phyloP scores from a whole-genome alignment of 805 yeast genomes.

The Candida patagonica region DNA sequence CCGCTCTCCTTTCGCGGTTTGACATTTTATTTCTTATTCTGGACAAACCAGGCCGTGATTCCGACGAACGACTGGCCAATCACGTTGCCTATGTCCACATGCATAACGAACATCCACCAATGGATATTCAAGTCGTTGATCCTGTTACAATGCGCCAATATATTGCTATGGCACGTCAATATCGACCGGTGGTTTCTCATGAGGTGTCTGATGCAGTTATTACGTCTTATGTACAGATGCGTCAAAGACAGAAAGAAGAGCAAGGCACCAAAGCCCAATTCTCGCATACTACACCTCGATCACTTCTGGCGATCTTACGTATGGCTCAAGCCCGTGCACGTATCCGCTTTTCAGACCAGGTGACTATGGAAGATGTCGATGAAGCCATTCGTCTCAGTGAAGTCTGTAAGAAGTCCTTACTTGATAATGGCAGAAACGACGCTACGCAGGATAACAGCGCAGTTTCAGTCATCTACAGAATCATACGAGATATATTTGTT shows the following conservation, averaged over 20 bases:
- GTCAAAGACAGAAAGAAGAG: slow-evolving; percentile 81
- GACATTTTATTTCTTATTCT: slow-evolving; percentile 80
- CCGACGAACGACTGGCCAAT: slow-evolving; percentile 77
- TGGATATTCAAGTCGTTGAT: slow-evolving; percentile 66
- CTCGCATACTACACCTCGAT: slow-evolving; percentile 92
- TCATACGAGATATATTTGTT: slow-evolving; percentile 52
- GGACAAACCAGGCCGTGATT: slow-evolving; percentile 72
- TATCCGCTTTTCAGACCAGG: slow-evolving; percentile 67
- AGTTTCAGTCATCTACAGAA: slow-evolving; percentile 59
- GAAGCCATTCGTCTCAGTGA: slow-evolving; percentile 84
- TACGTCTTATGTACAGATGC: slow-evolving; percentile 76
- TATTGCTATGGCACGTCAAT: slow-evolving; percentile 74
- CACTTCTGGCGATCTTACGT: slow-evolving; percentile 82
- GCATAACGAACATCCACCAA: slow-evolving; percentile 74
- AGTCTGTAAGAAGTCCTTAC: slow-evolving; percentile 79
- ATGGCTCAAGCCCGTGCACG: slow-evolving; percentile 93
- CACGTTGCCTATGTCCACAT: slow-evolving; percentile 96
- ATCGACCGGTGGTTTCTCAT: slow-evolving; percentile 74
- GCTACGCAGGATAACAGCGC: slow-evolving; percentile 51
- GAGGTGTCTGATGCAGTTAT: slow-evolving; percentile 83
- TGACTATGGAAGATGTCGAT: slow-evolving; percentile 75
- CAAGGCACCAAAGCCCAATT: slow-evolving; percentile 66
- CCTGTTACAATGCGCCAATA: slow-evolving; percentile 77
- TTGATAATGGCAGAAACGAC: slow-evolving; percentile 36
- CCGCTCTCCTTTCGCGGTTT: slow-evolving; percentile 90